Evolutionary conservation across 495 filamentous ascomycete species (phyloP), one percentile per base, ranked within the genome.

Genomic region (Talaromyces adpressus): DNA sequence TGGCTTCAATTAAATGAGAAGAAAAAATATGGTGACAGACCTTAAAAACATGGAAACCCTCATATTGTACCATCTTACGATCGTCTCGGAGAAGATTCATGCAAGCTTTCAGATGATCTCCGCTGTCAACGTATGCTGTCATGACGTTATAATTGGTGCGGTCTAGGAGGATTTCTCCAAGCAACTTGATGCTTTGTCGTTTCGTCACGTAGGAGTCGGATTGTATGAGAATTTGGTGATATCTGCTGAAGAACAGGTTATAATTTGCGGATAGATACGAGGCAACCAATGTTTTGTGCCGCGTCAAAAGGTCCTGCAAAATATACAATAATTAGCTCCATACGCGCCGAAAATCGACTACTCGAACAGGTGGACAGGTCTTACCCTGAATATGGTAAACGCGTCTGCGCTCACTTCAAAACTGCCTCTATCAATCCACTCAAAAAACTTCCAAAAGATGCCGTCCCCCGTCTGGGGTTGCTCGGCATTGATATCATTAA

Each of bases 11-110:
- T 6, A 9, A 14, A 49, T 8, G n/a, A 11, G 1, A 4, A n/a
- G 2, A 49, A 49, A 4, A 49, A 20, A 47, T 2, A 4, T 5
- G n/a, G 1, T 49, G n/a, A 73, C 76, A 66, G 78, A 89, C 88
- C 82, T 98, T 98, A 80, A 98, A 98, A 39, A 98, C 93, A 74
- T 99, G 95, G 74, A 99, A 99, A 25, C 92, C 93, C 75, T 99
- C 95, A 71, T 98, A 99, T 71, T 97, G 93, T 58, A 99, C 94
- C 91, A 98, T 99, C 73, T 94, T 92, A 68, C 93, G 85, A 72
- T 98, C 93, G 74, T 97, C 93, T 57, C 90, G 84, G 61, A 99
- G 77, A 59, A 98, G 79, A 72, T 96, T 97, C 95, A 99, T 99
- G 76, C 91, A 93, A 60, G 97, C 85, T 79, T 99, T 99, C 65